Evolutionary conservation across 164 flowering plant genomes (phyloP), one percentile per base, ranked within the genome.

Genomic region (Akebia trifoliata): DNA sequence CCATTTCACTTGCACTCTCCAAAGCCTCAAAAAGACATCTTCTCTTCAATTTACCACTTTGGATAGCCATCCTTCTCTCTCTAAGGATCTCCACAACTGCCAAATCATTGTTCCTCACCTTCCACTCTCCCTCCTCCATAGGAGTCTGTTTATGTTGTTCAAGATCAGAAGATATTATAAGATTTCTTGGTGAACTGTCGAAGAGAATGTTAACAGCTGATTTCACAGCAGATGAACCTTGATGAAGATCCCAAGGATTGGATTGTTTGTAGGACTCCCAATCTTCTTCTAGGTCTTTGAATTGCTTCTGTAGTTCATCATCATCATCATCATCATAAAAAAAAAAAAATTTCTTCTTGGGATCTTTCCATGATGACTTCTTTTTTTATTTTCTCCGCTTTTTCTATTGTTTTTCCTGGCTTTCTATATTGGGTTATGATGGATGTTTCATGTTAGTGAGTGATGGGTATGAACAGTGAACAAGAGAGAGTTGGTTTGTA

Each of bases 41-140:
- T 1, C 82, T 78, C 58, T 74, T 79, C 45, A 83, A 32, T 60
- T 60, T 65, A 2, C 81, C 79, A 5, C 69, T 75, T 46, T 63
- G 71, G 1, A 72, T 61, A 20, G 75, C 81, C 0, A 53, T 76
- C 57, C 61, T 69, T 38, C 78, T 65, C 62, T 76, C 80, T 2
- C 43, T 51, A 1, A 60, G 32, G 4, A 73, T 71, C 64, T 74
- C 81, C 7, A 59, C 59, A 5, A 61, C 54, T 1, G 71, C 80
- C 39, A 62, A 56, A 39, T 64, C 80, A 35, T 75, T 68, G 47
- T 44, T 73, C 52, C 77, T 69, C 37, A 72, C 72, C 37, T 61
- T 63, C 79, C 79, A 73, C 21, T 24, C 63, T 3, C 50, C 59
- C 25, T 52, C 56, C 4, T 20, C 64, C 0, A 37, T 34, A 9